Evolutionary conservation across 1,139 yeast species (phyloP).

Genomic region (Kodamaea arcana): DNA sequence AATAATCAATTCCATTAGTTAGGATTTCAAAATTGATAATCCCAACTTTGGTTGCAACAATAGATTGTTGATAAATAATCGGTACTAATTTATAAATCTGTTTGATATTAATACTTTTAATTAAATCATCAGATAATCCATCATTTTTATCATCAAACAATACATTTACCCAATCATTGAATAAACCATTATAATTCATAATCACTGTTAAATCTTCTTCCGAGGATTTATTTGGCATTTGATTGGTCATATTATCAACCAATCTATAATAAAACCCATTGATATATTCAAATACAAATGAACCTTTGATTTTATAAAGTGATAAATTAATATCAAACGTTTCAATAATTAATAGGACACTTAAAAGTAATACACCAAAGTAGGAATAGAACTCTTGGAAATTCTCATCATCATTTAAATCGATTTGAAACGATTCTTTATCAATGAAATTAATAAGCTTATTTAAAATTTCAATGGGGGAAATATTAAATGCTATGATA

Average conservation of each 20-base stretch:
- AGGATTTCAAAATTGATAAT: slow-evolving; percentile 37
- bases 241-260: slow-evolving; percentile 25
- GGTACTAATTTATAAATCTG: slow-evolving; percentile 72
- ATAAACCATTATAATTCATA: slow-evolving; percentile 41
- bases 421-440: slow-evolving; percentile 28
- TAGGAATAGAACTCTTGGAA: slow-evolving; percentile 69
- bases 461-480: slow-evolving; percentile 21
- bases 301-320: slow-evolving; percentile 21
- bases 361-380: slow-evolving; percentile 55
- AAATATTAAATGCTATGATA: slow-evolving; percentile 31
- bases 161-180: slow-evolving; percentile 77
- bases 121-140: slow-evolving; percentile 80
- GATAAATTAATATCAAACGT: slow-evolving; percentile 41
- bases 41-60: slow-evolving; percentile 55
- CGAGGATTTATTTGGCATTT: slow-evolving; percentile 8
- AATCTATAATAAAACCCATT: slow-evolving; percentile 32
- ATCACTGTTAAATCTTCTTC: slow-evolving; percentile 32
- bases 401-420: slow-evolving; percentile 47
- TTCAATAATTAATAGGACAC: slow-evolving; percentile 42
- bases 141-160: slow-evolving; percentile 69
- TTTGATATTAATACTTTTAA: slow-evolving; percentile 61
- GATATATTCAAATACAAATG: slow-evolving; percentile 33
- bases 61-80: slow-evolving; percentile 67
- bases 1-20: slow-evolving; percentile 42
- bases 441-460: slow-evolving; percentile 35